Conservation (phyloP, 345 rosid species). For the Eucalyptus cloeziana region DNA sequence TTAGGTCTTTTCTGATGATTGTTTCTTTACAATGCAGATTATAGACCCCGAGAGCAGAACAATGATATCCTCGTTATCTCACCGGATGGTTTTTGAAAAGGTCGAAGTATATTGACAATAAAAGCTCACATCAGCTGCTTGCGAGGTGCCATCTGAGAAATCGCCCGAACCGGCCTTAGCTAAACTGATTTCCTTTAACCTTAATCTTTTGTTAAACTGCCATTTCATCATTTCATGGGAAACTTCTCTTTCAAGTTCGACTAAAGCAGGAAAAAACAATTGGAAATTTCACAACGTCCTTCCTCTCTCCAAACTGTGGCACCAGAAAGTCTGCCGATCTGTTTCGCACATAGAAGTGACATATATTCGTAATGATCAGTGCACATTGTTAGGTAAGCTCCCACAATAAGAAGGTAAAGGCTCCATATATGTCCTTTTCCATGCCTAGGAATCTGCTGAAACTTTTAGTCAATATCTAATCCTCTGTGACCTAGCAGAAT, state of each 20-base stretch:
- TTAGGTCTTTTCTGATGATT: background rate
- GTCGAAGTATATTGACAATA: background rate
- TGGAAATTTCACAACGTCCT: background rate
- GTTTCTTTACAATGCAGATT: background rate
- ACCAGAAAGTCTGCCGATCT: background rate
- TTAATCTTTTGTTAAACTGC: background rate
- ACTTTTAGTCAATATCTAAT: background rate
- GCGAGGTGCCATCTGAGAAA: background rate
- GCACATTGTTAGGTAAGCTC: background rate
- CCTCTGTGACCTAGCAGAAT: background rate
- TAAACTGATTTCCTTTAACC: background rate
- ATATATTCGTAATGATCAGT: background rate
- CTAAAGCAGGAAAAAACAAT: background rate
- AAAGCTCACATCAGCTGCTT: background rate
- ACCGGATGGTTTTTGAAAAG: background rate
- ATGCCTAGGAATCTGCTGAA: background rate
- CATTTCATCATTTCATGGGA: background rate
- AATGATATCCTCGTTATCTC: background rate
- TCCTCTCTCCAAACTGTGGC: background rate
- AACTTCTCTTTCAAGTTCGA: background rate
- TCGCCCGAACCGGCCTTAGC: background rate
- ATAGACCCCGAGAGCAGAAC: background rate
- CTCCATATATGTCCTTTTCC: background rate
- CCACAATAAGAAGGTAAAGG: background rate
- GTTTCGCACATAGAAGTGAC: background rate